Base-by-base conservation (phyloP, 1,284 basidiomycete genomes). In the Microbotryomycetes sp. region DNA sequence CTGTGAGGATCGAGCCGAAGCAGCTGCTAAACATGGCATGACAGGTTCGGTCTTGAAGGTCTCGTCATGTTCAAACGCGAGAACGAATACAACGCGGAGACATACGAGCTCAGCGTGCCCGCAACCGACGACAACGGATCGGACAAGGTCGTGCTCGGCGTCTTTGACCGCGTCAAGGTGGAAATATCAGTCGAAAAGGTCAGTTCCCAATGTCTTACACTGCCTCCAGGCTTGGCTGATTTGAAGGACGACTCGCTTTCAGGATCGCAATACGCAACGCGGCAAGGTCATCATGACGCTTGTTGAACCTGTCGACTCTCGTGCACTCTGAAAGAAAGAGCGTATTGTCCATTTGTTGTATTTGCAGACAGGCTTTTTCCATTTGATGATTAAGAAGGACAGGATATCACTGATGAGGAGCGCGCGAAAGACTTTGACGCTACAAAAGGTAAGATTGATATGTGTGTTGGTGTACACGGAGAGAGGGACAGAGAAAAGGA, bases 91-190 rank as follows among this genome's bases (percentile, higher is more conserved):
- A 92, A 97, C 71, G 83, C 91, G 9, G 93, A 98, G 49, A 87
- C 87, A 68, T 97, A 96, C 75, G 83, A 83, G 3, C 84, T 97
- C 61, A 83, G 82, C 0, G 79, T 97, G 1, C 88, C 87, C 0
- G 72, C 75, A 5, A 45, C 52, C 4, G 49, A 60, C 3, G 66
- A 76, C 0, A 69, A 72, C 4, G 77, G 77, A 9, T 41, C 51
- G 28, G 72, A 76, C n/a, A 81, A 80, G 29, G 79, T 83, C 18
- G 81, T 80, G 24, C 83, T 94, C 23, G 76, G 76, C 31, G 74
- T 97, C 27, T 97, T 98, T 75, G 93, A 97, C 77, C 89, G 90
- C 74, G 91, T 97, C 58, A 81, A 76, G 21, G 94, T 98, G 18
- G 83, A 85, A 70, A 89, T 98, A 54, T 84, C 87, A 57, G 89